Conservation (phyloP, 371 early-diverging fungal species). For the Mucor piriformis region DNA sequence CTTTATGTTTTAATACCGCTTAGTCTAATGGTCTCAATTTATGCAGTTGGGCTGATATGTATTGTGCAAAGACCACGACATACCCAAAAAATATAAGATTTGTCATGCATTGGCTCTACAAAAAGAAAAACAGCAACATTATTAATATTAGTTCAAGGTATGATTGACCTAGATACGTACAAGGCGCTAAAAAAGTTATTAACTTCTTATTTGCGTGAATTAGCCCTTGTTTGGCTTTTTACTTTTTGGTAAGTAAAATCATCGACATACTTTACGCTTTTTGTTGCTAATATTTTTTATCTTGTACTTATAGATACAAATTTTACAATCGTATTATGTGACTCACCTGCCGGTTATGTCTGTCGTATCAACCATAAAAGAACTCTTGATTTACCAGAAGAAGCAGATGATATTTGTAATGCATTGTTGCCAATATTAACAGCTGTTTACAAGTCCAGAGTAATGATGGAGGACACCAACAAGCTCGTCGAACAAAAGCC, state of each 20-base stretch:
- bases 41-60: no score
- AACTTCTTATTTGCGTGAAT: conserved; percentile 11
- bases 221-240: conserved; percentile 22
- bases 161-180: no score
- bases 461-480: conserved; percentile 21
- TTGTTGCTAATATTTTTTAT: conserved; percentile 24
- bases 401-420: conserved; percentile 22
- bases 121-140: no score
- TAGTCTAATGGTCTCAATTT: no score
- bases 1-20: no score
- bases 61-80: no score
- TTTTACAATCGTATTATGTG: conserved; percentile 17
- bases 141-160: no score
- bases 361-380: conserved; percentile 21
- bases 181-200: conserved; percentile 3
- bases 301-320: conserved; percentile 20
- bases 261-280: conserved; percentile 18
- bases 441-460: conserved; percentile 11
- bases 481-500: conserved; percentile 17
- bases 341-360: conserved; percentile 23
- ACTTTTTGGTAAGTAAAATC: conserved; percentile 21
- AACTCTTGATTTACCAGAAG: conserved; percentile 19
- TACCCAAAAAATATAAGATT: no score
- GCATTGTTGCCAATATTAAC: conserved; percentile 13
- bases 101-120: no score